Evolutionary conservation across 2,329 filamentous ascomycete species (phyloP).

Genomic region (Cercospora sojina): DNA sequence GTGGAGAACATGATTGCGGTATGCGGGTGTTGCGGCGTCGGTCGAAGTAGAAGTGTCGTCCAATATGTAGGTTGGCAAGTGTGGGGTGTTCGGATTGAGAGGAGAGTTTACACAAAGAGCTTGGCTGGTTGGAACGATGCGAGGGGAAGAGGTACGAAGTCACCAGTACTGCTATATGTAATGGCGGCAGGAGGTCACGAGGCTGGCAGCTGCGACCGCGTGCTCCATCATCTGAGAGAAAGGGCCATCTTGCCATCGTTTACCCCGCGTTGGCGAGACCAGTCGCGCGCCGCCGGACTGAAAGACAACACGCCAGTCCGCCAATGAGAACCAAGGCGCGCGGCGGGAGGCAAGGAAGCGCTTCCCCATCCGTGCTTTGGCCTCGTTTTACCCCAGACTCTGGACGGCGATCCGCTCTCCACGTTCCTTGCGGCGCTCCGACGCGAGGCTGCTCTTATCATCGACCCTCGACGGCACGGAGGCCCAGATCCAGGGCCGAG

Average conservation of each 20-base stretch:
- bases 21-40: neutral
- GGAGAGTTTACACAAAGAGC: slow-evolving; percentile 2
- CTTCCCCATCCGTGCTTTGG: slow-evolving; percentile 5
- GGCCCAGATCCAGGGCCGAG: neutral
- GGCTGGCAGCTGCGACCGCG: neutral
- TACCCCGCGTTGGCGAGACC: slow-evolving; percentile 6
- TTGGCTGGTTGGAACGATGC: neutral
- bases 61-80: neutral
- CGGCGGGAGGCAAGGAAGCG: neutral
- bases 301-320: neutral
- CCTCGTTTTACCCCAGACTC: slow-evolving; percentile 2
- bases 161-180: neutral
- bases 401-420: neutral
- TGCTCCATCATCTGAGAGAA: neutral
- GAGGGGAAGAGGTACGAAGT: neutral
- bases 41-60: slow-evolving; percentile 5
- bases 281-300: neutral
- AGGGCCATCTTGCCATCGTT: neutral
- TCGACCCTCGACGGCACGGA: neutral
- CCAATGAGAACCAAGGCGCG: neutral
- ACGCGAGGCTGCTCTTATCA: neutral
- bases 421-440: neutral
- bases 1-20: slow-evolving; percentile 29
- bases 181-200: neutral
- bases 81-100: slow-evolving; percentile 11